Evolutionary conservation across 225 moss, liverwort and hornwort genomes (phyloP).

Genomic region (Marchantia polymorpha): DNA sequence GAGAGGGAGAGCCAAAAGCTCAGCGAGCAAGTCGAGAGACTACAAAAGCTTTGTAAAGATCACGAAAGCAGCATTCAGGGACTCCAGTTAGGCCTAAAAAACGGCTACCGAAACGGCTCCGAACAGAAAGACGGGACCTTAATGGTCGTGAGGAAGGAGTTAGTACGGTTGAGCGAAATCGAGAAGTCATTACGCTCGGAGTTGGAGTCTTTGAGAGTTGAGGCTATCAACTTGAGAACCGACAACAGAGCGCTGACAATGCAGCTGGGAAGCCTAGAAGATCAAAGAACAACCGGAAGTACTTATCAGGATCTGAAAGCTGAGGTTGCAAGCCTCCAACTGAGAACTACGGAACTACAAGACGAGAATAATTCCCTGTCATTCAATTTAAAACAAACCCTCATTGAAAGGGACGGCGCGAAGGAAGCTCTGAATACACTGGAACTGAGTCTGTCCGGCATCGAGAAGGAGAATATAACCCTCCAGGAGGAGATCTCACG

Average conservation of each 20-base stretch:
- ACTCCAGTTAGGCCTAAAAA: slow-evolving; percentile 73
- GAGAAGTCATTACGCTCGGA: slow-evolving; percentile 72
- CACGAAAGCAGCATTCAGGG: slow-evolving; percentile 86
- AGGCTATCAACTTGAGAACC: slow-evolving; percentile 51
- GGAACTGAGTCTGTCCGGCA: slow-evolving; percentile 51
- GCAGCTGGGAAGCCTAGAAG: slow-evolving; percentile 51
- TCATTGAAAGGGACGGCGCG: slow-evolving; percentile 62
- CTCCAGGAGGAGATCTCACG: slow-evolving; percentile 61
- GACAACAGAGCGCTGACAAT: slow-evolving; percentile 61
- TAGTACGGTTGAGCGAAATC: slow-evolving; percentile 74
- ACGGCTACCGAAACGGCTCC: slow-evolving; percentile 55
- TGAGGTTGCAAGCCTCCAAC: slow-evolving; percentile 64
- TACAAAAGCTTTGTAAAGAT: slow-evolving; percentile 76
- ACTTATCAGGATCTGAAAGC: slow-evolving; percentile 52
- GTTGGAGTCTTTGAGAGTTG: slow-evolving; percentile 61
- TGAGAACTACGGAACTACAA: slow-evolving; percentile 63
- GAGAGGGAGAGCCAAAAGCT: slow-evolving; percentile 70
- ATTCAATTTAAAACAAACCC: slow-evolving; percentile 55
- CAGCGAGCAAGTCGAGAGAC: slow-evolving; percentile 62
- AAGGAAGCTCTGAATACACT: slow-evolving; percentile 55
- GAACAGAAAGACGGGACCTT: slow-evolving; percentile 52
- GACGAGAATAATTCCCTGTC: slow-evolving; percentile 74
- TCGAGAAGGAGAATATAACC: slow-evolving; percentile 60
- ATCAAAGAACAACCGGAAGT: slow-evolving; percentile 35
- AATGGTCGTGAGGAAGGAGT: slow-evolving; percentile 66